Evolutionary conservation across 2,329 filamentous ascomycete genomes (phyloP).

Genomic region (Penicillium psychrosexuale): DNA sequence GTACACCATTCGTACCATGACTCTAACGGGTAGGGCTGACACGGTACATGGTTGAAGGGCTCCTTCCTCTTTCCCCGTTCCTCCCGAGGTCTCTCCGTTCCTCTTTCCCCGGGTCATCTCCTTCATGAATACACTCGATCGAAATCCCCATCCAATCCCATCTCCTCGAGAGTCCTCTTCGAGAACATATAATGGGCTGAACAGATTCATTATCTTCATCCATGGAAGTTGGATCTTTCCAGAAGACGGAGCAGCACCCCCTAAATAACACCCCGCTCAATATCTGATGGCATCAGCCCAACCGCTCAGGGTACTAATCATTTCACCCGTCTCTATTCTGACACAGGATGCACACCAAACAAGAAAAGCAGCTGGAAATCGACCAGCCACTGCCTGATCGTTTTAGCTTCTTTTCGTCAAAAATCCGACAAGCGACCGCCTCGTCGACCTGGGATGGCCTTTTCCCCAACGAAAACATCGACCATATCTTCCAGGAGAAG

Average conservation of each 20-base stretch:
- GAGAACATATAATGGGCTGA: slow-evolving; percentile 3
- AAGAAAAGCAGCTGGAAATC: not conserved
- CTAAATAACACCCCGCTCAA: not conserved
- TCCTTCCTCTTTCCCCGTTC: not conserved
- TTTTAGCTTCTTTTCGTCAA: slow-evolving; percentile 94
- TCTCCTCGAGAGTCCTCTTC: not conserved
- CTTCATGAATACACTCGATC: not conserved
- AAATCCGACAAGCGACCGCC: slow-evolving; percentile 57
- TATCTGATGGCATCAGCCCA: slow-evolving; percentile 2
- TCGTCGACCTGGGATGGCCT: slow-evolving; percentile 23
- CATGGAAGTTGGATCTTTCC: not conserved
- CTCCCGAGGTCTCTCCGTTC: not conserved
- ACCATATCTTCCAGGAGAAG: slow-evolving; percentile 15
- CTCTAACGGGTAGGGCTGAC: slow-evolving; percentile 18
- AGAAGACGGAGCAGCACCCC: not conserved
- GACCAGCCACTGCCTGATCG: slow-evolving; percentile 61
- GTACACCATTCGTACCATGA: not conserved
- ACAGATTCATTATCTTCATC: not conserved
- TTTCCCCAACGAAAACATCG: slow-evolving; percentile 11
- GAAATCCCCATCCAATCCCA: not conserved
- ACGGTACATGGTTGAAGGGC: not conserved
- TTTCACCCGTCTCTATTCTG: not conserved
- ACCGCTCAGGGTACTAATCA: not conserved
- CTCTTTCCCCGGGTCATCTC: not conserved
- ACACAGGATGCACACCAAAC: not conserved